These are phyloP conservation scores for Gaeumannomyces tritici DNA, from an alignment of 2,329 filamentous ascomycete genomes.

Conservation along the genomic window DNA sequence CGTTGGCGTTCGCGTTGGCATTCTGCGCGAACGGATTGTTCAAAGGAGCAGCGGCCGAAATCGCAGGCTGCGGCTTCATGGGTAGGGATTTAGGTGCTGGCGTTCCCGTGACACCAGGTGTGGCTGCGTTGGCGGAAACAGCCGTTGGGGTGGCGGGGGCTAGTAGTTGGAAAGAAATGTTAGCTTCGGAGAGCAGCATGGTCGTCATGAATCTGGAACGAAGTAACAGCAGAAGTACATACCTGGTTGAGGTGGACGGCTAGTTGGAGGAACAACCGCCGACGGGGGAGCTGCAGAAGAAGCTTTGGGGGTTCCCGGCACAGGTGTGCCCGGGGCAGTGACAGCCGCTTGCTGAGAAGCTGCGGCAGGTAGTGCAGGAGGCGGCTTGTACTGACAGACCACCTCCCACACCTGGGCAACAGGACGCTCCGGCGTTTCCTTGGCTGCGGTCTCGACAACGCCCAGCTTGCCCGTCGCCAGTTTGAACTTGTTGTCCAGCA, in stretches of 20 bases:
- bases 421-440: constrained; percentile 74
- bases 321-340: constrained; percentile 1
- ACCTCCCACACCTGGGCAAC: constrained; percentile 82
- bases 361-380: constrained; percentile 14
- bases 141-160: background rate
- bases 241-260: background rate
- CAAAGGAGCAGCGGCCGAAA: background rate
- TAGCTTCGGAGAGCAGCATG: background rate
- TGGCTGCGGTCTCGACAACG: constrained; percentile 71
- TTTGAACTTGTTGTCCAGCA: constrained; percentile 62
- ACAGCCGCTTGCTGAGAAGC: background rate
- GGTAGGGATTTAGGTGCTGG: background rate
- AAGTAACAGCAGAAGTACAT: background rate
- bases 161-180: background rate
- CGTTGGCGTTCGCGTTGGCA: background rate
- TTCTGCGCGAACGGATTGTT: background rate
- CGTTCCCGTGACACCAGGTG: background rate
- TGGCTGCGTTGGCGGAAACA: background rate
- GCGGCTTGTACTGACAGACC: constrained; percentile 57
- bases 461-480: constrained; percentile 61
- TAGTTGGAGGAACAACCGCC: background rate
- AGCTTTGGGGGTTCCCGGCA: constrained; percentile 3
- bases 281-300: constrained; percentile 11
- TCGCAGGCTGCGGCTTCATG: constrained; percentile 7
- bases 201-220: too few species aligned